Evolutionary conservation across 2,329 filamentous ascomycete genomes (phyloP).

Genomic region (Ophiostoma quercus): DNA sequence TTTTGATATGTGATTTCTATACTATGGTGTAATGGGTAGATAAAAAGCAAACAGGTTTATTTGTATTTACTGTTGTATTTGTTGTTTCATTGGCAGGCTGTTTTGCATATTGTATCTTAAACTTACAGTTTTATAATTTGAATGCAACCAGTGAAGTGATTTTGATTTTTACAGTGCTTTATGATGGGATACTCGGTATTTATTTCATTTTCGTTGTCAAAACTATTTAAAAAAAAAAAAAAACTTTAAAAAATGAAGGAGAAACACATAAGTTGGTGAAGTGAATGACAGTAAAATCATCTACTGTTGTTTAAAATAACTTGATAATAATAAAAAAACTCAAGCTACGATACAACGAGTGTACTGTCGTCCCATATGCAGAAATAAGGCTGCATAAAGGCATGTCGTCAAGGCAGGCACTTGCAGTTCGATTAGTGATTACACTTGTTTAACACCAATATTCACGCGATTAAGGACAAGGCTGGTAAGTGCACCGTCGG

Average conservation of each 20-base stretch:
- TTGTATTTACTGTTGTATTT: neutral
- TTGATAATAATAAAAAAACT: too few relatives aligned
- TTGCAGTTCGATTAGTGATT: neutral
- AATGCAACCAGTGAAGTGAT: too few relatives aligned
- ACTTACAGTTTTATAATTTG: neutral
- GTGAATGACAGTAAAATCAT: too few relatives aligned
- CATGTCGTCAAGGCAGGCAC: neutral
- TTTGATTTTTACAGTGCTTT: neutral
- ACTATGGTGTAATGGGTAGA: conserved; percentile 7
- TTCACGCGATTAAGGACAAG: neutral
- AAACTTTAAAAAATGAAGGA: too few relatives aligned
- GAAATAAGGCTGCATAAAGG: too few relatives aligned
- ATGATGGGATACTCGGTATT: neutral
- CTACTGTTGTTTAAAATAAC: too few relatives aligned
- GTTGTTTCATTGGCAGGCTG: neutral
- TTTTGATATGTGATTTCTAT: neutral
- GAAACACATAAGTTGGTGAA: too few relatives aligned
- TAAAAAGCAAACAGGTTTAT: neutral
- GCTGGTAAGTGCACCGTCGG: neutral
- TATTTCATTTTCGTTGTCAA: too few relatives aligned
- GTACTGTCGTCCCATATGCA: too few relatives aligned
- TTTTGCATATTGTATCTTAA: neutral
- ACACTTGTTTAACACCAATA: neutral
- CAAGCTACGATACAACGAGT: too few relatives aligned
- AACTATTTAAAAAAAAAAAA: too few relatives aligned